phyloP scores from a whole-genome alignment of 768 basidiomycete genomes.

The Kwoniella sp. region DNA sequence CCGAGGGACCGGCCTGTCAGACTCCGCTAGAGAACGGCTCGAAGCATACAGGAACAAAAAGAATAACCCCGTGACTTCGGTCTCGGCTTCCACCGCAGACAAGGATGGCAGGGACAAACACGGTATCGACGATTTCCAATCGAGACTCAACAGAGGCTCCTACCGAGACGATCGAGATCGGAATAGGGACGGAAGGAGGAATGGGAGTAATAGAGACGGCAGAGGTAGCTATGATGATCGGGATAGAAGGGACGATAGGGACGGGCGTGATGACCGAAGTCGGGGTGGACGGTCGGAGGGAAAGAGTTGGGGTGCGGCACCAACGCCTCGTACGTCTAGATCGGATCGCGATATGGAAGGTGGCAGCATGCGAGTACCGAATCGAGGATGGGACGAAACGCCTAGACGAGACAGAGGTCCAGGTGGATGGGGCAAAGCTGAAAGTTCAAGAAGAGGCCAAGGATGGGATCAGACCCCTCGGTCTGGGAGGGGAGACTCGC shows the following conservation, averaged over 20 bases:
- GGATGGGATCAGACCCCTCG: conserved; percentile 54
- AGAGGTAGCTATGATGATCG: conserved; percentile 56
- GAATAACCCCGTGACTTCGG: conserved; percentile 62
- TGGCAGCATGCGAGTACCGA: conserved; percentile 85
- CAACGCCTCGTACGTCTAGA: conserved; percentile 49
- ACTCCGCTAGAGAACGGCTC: conserved; percentile 67
- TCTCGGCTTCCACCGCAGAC: conserved; percentile 28
- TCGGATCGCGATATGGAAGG: conserved; percentile 42
- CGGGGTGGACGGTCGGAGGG: conserved; percentile 18
- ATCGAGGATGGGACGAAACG: conserved; percentile 92
- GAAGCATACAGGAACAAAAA: conserved; percentile 74
- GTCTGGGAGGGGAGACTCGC: conserved; percentile 25
- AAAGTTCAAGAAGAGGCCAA: conserved; percentile 55
- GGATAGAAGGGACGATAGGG: conserved; percentile 55
- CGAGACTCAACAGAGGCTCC: conserved; percentile 78
- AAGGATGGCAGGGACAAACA: conserved; percentile 37
- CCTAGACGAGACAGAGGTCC: conserved; percentile 70
- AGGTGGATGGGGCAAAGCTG: conserved; percentile 65
- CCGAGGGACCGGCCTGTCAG: conserved; percentile 84
- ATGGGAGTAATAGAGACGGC: conserved; percentile 17
- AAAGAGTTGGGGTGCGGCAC: conserved; percentile 52
- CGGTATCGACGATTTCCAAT: conserved; percentile 89
- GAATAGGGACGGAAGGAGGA: conserved; percentile 32
- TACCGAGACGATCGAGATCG: conserved; percentile 53
- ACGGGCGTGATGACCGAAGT: conserved; percentile 62